Base-by-base conservation (phyloP, 805 yeast genomes). In the Saccharomyces mikatae region DNA sequence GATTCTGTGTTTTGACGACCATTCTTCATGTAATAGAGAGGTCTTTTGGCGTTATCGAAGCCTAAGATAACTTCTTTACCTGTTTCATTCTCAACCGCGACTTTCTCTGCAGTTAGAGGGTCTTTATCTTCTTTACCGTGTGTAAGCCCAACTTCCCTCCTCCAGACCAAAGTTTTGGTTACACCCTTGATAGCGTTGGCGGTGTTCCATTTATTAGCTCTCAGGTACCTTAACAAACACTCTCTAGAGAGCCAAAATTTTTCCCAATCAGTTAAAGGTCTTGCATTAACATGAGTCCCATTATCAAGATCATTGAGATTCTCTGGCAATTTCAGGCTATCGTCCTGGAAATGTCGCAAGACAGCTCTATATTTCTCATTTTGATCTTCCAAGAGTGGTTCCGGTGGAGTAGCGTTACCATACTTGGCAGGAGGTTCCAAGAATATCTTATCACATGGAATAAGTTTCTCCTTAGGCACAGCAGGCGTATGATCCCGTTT, bases 1-100 rank as follows among this genome's bases (percentile, higher is more conserved):
- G 83, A 73, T 49, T 76, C 68, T 2, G 84, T 81, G 60, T 80
- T 81, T 58, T 81, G 84, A 56, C 77, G 74, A 21, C 83, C 84
- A 57, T 77, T 77, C 49, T 78, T 73, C 64, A 80, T 72, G 57
- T 76, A 80, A 46, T 79, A 67, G 54, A 83, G 72, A 1, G 84
- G 83, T 56, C 84, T 71, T 56, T 78, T 75, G 49, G 78, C 79
- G 51, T 73, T 71, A 63, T 81, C 84, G 61, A 74, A 81, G 2
- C 84, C 85, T 22, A 81, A 62, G 22, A 80, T 67, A n/a, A 78
- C 62, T 55, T 79, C 77, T 59, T 80, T 80, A 17, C 84, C 85
- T 1, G 83, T 77, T 57, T 68, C 68, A 60, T 78, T 79, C 62
- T 81, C 84, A 5, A 66, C 65, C 30, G 74, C 75, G 13, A 79